phyloP scores from a whole-genome alignment of 2,329 filamentous ascomycete genomes.

The Westerdykella sp. region DNA sequence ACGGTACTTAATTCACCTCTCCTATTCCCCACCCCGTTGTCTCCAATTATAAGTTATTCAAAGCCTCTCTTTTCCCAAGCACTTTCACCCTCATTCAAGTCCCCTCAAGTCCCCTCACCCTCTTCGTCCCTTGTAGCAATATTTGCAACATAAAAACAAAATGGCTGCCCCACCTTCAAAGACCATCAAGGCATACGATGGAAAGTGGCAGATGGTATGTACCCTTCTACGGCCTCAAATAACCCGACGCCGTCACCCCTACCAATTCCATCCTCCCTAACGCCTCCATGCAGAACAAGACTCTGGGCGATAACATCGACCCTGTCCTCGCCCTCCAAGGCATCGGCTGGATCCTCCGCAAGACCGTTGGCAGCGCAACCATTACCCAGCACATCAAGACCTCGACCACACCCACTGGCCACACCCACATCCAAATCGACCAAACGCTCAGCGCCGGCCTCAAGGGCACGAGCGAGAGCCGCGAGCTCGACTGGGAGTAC shows the following conservation, averaged over 20 bases:
- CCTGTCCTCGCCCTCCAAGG: slow-evolving; percentile 58
- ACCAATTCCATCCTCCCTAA: not conserved
- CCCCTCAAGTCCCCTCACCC: no score
- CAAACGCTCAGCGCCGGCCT: slow-evolving; percentile 68
- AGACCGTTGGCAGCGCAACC: slow-evolving; percentile 62
- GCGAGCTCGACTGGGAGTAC: slow-evolving; percentile 51
- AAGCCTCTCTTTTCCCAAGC: not conserved
- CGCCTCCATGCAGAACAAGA: slow-evolving; percentile 57
- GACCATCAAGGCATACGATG: slow-evolving; percentile 33
- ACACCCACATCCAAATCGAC: slow-evolving; percentile 61
- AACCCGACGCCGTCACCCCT: not conserved
- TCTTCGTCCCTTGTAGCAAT: no score
- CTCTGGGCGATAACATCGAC: slow-evolving; percentile 63
- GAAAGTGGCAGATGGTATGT: slow-evolving; percentile 36
- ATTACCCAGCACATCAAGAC: slow-evolving; percentile 56
- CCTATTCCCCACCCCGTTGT: not conserved
- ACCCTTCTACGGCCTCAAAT: not conserved
- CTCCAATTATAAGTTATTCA: no score
- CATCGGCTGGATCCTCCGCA: slow-evolving; percentile 61
- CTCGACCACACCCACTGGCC: slow-evolving; percentile 34
- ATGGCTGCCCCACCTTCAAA: slow-evolving; percentile 36
- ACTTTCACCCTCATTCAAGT: not conserved
- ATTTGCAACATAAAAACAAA: slow-evolving; percentile 4
- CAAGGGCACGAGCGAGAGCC: slow-evolving; percentile 56
- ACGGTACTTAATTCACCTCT: not conserved